Evolutionary conservation across 805 yeast genomes (phyloP), one percentile per base, ranked within the genome.

Genomic region (Wickerhamiella azyma): DNA sequence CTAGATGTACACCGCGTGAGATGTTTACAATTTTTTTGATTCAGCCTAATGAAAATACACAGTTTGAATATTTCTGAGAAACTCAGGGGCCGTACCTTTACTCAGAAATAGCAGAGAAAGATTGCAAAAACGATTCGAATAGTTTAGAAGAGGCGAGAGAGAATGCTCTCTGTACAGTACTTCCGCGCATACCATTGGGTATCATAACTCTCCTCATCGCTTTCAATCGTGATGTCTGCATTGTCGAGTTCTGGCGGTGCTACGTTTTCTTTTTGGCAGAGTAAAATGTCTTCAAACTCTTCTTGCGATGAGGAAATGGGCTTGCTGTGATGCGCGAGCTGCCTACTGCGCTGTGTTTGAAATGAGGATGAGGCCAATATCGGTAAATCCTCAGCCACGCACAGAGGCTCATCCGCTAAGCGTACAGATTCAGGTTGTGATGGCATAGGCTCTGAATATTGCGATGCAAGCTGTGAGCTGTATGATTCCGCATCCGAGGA

Each of bases 401-500:
- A 28, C 17, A 26, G 7, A 2, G 40, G 26, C 16, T 26, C 18
- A 14, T 35, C 28, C 5, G 19, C 19, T 13, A 29, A 5, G 33
- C 14, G 14, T 29, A n/a, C 33, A 5, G 33, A 11, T 29, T 11
- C 13, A 11, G 33, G 14, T 29, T 11, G 14, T 4, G 33, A 29
- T 29, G 13, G 13, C 13, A 13, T 29, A 5, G 33, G 21, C 35
- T 16, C 24, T 26, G 24, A 37, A 10, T 18, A 24, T 29, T 39
- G 29, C 5, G 38, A 28, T 9, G 14, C 39, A 41, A 41, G 35
- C 16, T 33, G 35, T 5, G 44, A 41, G 37, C 44, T 41, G n/a
- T 41, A 30, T 3, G 44, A 41, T 28, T 29, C 26, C 21, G 18
- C 29, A 33, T 41, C 44, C 14, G 44, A 41, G 16, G 44, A 41